Evolutionary conservation across 371 early-diverging fungal genomes (phyloP).

Genomic region (Neoconidiobolus thromboides): DNA sequence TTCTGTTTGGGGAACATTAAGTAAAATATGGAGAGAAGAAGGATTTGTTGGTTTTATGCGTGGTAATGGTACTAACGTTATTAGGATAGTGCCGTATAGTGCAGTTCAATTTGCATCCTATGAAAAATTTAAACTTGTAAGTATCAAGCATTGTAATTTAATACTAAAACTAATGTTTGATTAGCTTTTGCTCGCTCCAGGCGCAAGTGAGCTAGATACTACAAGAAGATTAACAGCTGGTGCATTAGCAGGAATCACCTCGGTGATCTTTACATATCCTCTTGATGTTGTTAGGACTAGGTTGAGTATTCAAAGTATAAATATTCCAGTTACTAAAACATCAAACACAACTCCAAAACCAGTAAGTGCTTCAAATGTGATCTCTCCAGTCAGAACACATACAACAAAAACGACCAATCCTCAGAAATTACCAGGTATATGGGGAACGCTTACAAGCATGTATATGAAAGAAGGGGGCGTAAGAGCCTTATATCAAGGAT

Average conservation of each 20-base stretch:
- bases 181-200: slow-evolving; percentile 37
- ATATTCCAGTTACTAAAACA: slow-evolving; percentile 10
- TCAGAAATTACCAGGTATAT: slow-evolving; percentile 45
- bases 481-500: slow-evolving; percentile 62
- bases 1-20: slow-evolving; percentile 47
- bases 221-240: slow-evolving; percentile 53
- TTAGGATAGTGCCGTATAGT: slow-evolving; percentile 82
- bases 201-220: slow-evolving; percentile 48
- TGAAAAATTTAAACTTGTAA: slow-evolving; percentile 46
- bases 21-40: slow-evolving; percentile 74
- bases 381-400: background rate
- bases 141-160: background rate
- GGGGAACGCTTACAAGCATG: slow-evolving; percentile 37
- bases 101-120: slow-evolving; percentile 79
- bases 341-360: background rate
- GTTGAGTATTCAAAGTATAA: slow-evolving; percentile 51
- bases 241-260: slow-evolving; percentile 64
- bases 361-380: background rate
- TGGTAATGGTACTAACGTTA: slow-evolving; percentile 83
- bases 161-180: background rate
- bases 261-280: slow-evolving; percentile 71
- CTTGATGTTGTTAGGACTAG: slow-evolving; percentile 76
- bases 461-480: slow-evolving; percentile 61
- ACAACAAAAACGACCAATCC: background rate
- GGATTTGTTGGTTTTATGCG: slow-evolving; percentile 69